Evolutionary conservation across 2,329 filamentous ascomycete species (phyloP), one percentile per base, ranked within the genome.

Genomic region (Zelopaecilomyces penicillatus): DNA sequence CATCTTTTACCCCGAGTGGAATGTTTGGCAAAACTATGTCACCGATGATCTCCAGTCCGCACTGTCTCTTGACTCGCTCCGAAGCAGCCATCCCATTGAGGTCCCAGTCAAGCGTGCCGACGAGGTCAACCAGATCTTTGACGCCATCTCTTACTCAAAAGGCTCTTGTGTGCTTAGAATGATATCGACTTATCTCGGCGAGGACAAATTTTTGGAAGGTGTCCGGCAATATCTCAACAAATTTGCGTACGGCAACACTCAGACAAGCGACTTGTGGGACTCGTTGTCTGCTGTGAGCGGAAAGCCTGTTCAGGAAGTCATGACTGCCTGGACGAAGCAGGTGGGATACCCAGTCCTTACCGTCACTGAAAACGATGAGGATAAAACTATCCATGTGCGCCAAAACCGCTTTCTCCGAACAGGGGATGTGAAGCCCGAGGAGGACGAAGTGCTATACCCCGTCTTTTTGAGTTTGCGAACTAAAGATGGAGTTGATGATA

Each of bases 121-220:
- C 55, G 89, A 97, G 66, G 90, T 97, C 64, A 95, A 95, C 68
- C 90, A 97, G 69, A 97, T 97, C 55, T 97, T 97, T 57, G 91
- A 97, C 62, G 87, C 89, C 50, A 97, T 97, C 54, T 96, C 91
- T 1, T 97, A 97, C 68, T 90, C 88, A 45, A 97, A 97, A 71
- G 91, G 91, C 12, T 96, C 90, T 8, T 95, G 89, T 56, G 90
- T 97, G 31, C 75, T 97, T 49, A 86, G 91, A 60, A 97, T 97
- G 91, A 90, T 97, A 53, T 95, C 91, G 19, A 95, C 89, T 53
- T 94, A 95, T 58, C 74, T 97, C 27, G 91, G 91, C 41, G 91
- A 97, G 64, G 88, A 96, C 37, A 75, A 80, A 12, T 97, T 97
- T 74, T 80, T 97, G 61, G 87, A 96, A 63, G 91, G 91, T 60